Base-by-base conservation (phyloP, 176 grass and related monocot species). In the Ananas comosus region DNA sequence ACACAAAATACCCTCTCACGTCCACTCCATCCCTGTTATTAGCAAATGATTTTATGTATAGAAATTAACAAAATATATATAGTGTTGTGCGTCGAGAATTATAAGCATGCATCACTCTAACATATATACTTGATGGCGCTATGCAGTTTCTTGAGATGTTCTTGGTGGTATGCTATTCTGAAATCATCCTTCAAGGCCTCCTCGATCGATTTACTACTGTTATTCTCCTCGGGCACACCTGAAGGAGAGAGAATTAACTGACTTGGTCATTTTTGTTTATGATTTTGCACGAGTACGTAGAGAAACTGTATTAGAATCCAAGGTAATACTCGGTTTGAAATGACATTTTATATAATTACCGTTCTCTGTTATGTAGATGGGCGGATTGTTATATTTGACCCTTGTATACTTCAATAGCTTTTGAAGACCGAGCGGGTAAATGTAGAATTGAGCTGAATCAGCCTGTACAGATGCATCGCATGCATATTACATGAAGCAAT, bases 1-100 rank as follows among this genome's bases (percentile, higher is more conserved):
- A 94, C 6, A 76, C 63, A 70, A 86, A 96, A 63, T 90, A 87
- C 0, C 83, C 91, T 70, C 63, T 84, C 4, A 95, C 84, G 6
- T 87, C 74, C 3, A 69, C 83, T 61, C 87, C 87, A 18, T 82
- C n/a, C 80, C 80, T 83, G 52, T 49, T 58, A 28, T 50, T 63
- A 18, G n/a, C 10, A n/a, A 51, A 51, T 11, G 1, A 56, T 9
- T 29, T 4, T 29, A 33, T 5, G 22, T 57, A 73, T 73, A 51
- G 61, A 14, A 54, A 8, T 42, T 8, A 53, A 28, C 12, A 68
- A 13, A 17, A 65, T 51, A 65, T 70, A 11, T 50, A 29, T 64
- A 56, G 21, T 16, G 73, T 51, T 18, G 56, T 49, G 54, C 21
- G 21, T 27, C 16, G 16, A 19, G 28, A 13, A 23, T 56, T 52